These are phyloP conservation scores for Aspergillus sclerotialis DNA, from an alignment of 2,329 filamentous ascomycete genomes.

Conservation along the genomic window DNA sequence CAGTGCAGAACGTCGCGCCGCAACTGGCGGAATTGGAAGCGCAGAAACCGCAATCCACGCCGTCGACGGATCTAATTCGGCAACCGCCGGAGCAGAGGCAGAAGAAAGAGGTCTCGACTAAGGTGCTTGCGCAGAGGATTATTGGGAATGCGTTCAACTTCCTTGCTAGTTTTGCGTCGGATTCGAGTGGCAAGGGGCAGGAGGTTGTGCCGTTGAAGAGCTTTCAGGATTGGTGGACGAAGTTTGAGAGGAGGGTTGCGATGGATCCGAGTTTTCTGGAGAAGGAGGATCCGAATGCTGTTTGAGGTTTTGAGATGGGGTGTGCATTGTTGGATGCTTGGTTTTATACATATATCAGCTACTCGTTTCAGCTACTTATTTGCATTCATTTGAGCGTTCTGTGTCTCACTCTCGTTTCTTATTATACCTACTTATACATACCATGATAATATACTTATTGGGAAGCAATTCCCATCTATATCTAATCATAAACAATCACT, in stretches of 20 bases:
- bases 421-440: neutral
- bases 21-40: slow-evolving; percentile 56
- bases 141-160: slow-evolving; percentile 98
- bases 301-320: neutral
- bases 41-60: slow-evolving; percentile 14
- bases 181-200: slow-evolving; percentile 49
- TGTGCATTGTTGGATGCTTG: neutral
- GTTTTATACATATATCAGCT: neutral
- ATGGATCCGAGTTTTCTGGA: slow-evolving; percentile 86
- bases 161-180: slow-evolving; percentile 73
- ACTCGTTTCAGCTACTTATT: no score
- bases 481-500: no score
- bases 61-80: slow-evolving; percentile 24
- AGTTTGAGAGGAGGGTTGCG: slow-evolving; percentile 83
- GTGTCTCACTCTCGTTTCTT: neutral
- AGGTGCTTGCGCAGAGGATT: slow-evolving; percentile 80
- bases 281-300: slow-evolving; percentile 47
- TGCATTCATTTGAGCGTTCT: no score
- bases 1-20: slow-evolving; percentile 61
- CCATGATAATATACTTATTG: no score
- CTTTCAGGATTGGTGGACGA: slow-evolving; percentile 96
- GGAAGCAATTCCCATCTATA: no score
- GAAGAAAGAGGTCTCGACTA: slow-evolving; percentile 52
- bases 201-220: slow-evolving; percentile 91
- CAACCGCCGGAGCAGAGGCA: slow-evolving; percentile 18